Evolutionary conservation across 1,284 basidiomycete species (phyloP).

Genomic region (Heterobasidion parviporum): DNA sequence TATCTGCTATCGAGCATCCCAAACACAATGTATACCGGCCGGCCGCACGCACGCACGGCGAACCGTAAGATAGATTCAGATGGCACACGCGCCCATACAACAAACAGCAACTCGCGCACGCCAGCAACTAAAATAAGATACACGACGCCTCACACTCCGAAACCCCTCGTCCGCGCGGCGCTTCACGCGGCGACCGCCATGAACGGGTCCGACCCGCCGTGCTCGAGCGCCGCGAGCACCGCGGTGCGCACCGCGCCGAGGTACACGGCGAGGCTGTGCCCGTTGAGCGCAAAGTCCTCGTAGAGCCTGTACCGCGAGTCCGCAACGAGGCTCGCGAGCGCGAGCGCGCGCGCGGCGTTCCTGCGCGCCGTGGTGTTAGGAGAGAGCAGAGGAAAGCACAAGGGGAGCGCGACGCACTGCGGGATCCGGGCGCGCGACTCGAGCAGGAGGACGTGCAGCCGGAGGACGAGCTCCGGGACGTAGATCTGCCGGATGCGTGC

Average conservation of each 20-base stretch:
- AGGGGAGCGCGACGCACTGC: slow-evolving; percentile 41
- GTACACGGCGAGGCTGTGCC: slow-evolving; percentile 58
- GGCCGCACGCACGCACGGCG: no score
- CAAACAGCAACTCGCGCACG: no score
- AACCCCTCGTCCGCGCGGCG: no score
- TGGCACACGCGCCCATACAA: no score
- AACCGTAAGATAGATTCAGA: no score
- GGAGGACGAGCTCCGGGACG: slow-evolving; percentile 85
- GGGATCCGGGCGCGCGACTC: slow-evolving; percentile 59
- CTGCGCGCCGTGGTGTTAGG: slow-evolving; percentile 27
- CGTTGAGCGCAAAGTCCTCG: slow-evolving; percentile 72
- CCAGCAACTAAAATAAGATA: no score
- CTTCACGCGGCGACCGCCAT: slow-evolving; percentile 15
- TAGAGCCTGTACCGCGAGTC: slow-evolving; percentile 85
- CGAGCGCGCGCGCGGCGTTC: slow-evolving; percentile 74
- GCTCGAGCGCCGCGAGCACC: slow-evolving; percentile 60
- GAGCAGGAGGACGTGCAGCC: slow-evolving; percentile 72
- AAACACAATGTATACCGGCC: no score
- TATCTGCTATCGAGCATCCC: background rate
- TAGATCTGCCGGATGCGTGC: slow-evolving; percentile 81
- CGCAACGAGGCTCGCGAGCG: slow-evolving; percentile 80
- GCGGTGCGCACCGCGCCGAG: slow-evolving; percentile 64
- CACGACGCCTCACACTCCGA: no score
- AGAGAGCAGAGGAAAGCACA: slow-evolving; percentile 4
- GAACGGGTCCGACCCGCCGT: slow-evolving; percentile 69